These are phyloP conservation scores for Talaromyces thailandensis DNA, from an alignment of 495 filamentous ascomycete genomes.

Conservation along the genomic window DNA sequence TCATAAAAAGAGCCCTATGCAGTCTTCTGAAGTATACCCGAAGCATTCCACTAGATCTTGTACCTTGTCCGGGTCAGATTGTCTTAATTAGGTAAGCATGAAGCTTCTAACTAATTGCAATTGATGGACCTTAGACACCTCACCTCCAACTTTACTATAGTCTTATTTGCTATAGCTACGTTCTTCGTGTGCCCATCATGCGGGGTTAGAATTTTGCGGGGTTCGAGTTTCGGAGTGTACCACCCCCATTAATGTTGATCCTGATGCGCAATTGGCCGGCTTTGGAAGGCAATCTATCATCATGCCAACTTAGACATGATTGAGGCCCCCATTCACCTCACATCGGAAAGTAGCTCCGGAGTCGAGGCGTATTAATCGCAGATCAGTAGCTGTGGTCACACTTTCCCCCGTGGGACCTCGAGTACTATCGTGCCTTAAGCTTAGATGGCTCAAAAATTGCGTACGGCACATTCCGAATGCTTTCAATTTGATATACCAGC, in stretches of 20 bases:
- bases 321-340: no score
- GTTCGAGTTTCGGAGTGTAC: not conserved
- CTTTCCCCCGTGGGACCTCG: not conserved
- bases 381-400: no score
- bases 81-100: not conserved
- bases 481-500: not conserved
- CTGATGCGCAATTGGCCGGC: not conserved
- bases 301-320: no score
- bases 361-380: not conserved
- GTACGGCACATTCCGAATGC: not conserved
- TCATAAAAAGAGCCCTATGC: no score
- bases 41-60: not conserved
- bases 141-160: not conserved
- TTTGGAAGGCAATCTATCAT: not conserved
- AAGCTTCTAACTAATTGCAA: not conserved
- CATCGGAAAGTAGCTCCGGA: not conserved
- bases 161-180: not conserved
- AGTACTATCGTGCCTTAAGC: not conserved
- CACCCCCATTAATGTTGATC: not conserved
- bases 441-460: not conserved
- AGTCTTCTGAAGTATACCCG: not conserved
- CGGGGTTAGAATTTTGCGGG: not conserved
- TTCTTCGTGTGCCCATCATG: not conserved
- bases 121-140: not conserved
- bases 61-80: not conserved